Evolutionary conservation across 768 basidiomycete species (phyloP), one percentile per base, ranked within the genome.

Genomic region (Collybiopsis confluens): DNA sequence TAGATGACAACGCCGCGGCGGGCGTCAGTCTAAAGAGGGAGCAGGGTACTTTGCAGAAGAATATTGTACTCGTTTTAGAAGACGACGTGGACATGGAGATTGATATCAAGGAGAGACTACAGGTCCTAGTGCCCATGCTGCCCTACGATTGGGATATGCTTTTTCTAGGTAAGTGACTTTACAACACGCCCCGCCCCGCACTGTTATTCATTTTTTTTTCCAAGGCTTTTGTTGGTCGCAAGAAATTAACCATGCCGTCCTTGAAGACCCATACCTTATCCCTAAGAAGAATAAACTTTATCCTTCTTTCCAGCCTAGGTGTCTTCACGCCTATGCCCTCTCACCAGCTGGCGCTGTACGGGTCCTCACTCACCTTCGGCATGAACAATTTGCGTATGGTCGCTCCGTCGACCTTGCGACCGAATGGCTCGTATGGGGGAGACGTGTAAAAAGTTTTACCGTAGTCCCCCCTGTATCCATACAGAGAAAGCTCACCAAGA

Each of bases 141-240:
- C 80, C 80, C 15, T 46, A 41, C 3, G 66, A 71, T 18, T 81
- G 80, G 79, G 80, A 81, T 46, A 68, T 81, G 24, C 67, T 80
- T 9, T 78, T 76, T 48, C 61, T 80, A 37, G 79, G 79, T 76
- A 50, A 21, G 73, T 54, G 16, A 37, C 4, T 38, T 26, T n/a
- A n/a, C n/a, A n/a, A n/a, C n/a, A n/a, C n/a, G n/a, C n/a, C n/a
- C n/a, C n/a, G n/a, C n/a, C n/a, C n/a, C n/a, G n/a, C n/a, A n/a
- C n/a, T n/a, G n/a, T n/a, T 20, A 33, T 52, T 9, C 2, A 18
- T 11, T 18, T 23, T 36, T 24, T 44, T 21, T 16, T n/a, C 26
- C 16, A 54, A 80, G 78, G 78, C 10, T 75, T 81, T 51, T 80
- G 79, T 55, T 81, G 79, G 79, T 80, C 78, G n/a, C 63, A 77